A percentile compares a stretch with the other conserved stretches of the same genome.
These are phyloP conservation scores for Fusarium chuoi DNA, from an alignment of 2,329 filamentous ascomycete species.

Conservation along the genomic window DNA sequence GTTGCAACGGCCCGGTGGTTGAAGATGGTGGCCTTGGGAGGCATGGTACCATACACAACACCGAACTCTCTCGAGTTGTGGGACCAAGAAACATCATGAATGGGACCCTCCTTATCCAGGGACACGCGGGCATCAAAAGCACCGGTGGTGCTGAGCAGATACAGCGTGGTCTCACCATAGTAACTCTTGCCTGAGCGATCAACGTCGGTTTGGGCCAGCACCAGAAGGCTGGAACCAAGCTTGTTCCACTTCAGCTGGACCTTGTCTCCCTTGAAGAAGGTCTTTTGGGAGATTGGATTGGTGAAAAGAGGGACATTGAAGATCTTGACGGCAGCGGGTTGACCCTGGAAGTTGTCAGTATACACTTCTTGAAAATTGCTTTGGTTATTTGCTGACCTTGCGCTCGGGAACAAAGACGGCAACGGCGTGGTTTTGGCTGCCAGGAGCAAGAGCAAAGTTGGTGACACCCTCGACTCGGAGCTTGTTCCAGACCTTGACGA, in stretches of 20 bases:
- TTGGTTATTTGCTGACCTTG: slow-evolving; percentile 68
- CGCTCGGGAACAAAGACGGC: slow-evolving; percentile 96
- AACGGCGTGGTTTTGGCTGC: slow-evolving; percentile 84
- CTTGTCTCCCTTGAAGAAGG: slow-evolving; percentile 99
- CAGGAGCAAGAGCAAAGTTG: slow-evolving; percentile 90
- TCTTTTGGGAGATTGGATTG: slow-evolving; percentile 91
- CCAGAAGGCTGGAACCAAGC: slow-evolving; percentile 88
- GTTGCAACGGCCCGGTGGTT: slow-evolving; percentile 85
- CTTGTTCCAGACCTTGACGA: slow-evolving; percentile 93
- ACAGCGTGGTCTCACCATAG: slow-evolving; percentile 97
- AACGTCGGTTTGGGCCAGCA: slow-evolving; percentile 96
- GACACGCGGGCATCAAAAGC: slow-evolving; percentile 92
- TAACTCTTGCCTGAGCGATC: slow-evolving; percentile 99
- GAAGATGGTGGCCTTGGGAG: slow-evolving; percentile 98
- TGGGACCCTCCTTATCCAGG: slow-evolving; percentile 96
- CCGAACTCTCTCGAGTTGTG: slow-evolving; percentile 98
- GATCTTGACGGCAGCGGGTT: slow-evolving; percentile 93
- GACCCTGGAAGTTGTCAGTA: slow-evolving; percentile 68
- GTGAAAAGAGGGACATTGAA: slow-evolving; percentile 92
- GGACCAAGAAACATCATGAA: slow-evolving; percentile 98
- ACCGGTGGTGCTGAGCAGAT: slow-evolving; percentile 90
- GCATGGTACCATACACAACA: slow-evolving; percentile 98
- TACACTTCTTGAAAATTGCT: not conserved
- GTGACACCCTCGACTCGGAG: slow-evolving; percentile 89
- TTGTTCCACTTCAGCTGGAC: slow-evolving; percentile 99